Evolutionary conservation across 805 yeast genomes (phyloP).

Genomic region (Metschnikowia anglica): DNA sequence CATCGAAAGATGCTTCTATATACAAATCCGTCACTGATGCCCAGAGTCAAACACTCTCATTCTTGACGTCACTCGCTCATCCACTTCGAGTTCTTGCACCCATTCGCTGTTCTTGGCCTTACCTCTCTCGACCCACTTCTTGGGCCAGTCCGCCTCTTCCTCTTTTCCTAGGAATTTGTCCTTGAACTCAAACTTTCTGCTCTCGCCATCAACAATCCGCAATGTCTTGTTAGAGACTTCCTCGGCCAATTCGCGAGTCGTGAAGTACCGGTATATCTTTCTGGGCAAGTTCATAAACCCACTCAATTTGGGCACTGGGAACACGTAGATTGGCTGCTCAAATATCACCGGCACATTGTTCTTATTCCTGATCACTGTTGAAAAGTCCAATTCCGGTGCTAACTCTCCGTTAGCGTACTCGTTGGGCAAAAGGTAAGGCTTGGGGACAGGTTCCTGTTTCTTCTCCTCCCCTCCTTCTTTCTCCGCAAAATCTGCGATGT

Average conservation of each 20-base stretch:
- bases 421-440: conserved; percentile 60
- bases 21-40: background rate
- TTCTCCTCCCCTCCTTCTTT: conserved; percentile 23
- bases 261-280: conserved; percentile 76
- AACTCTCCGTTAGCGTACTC: conserved; percentile 54
- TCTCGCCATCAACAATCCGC: conserved; percentile 49
- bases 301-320: conserved; percentile 71
- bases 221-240: conserved; percentile 56
- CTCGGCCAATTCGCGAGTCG: conserved; percentile 68
- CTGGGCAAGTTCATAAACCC: conserved; percentile 79
- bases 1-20: background rate
- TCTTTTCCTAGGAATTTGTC: conserved; percentile 35
- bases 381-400: conserved; percentile 59
- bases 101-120: conserved; percentile 76
- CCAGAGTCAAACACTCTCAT: conserved; percentile 47
- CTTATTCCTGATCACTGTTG: conserved; percentile 27
- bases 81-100: conserved; percentile 72
- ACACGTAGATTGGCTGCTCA: conserved; percentile 75
- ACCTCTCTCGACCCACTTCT: conserved; percentile 79
- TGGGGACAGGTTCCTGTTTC: conserved; percentile 48
- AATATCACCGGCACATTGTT: conserved; percentile 56
- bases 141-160: conserved; percentile 24
- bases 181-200: conserved; percentile 51
- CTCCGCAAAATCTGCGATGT: conserved; percentile 15
- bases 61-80: conserved; percentile 58